Evolutionary conservation across 1,284 basidiomycete genomes (phyloP).

Genomic region (Tylopilus sp.): DNA sequence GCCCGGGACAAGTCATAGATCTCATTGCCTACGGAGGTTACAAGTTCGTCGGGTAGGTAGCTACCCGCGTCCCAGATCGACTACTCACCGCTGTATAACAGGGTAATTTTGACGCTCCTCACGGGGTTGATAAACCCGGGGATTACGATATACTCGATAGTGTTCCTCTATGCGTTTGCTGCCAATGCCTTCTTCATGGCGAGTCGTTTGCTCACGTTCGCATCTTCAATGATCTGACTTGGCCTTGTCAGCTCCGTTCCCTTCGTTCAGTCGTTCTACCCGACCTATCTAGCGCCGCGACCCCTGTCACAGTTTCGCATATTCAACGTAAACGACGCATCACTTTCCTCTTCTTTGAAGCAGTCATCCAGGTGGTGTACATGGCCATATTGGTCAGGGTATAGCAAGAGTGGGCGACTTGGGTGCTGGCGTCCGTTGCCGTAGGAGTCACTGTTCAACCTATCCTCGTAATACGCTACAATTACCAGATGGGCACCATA

Average conservation of each 20-base stretch:
- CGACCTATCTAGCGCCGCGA: constrained; percentile 35
- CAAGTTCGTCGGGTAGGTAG: constrained; percentile 88
- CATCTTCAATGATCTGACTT: not conserved
- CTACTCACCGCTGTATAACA: constrained; percentile 28
- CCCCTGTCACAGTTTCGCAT: constrained; percentile 66
- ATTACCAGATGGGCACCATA: not conserved
- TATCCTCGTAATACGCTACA: not conserved
- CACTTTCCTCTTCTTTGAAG: constrained; percentile 76
- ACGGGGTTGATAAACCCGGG: constrained; percentile 60
- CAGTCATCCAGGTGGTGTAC: constrained; percentile 75
- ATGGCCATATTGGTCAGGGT: constrained; percentile 75
- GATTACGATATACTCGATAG: constrained; percentile 60
- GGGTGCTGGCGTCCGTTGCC: not conserved
- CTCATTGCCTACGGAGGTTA: constrained; percentile 87
- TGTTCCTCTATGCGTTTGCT: constrained; percentile 82
- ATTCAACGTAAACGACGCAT: constrained; percentile 80
- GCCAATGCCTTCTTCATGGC: constrained; percentile 96
- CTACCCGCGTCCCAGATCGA: not conserved
- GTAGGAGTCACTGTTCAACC: not conserved
- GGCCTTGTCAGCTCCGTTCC: constrained; percentile 69
- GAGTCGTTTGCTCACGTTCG: constrained; percentile 29
- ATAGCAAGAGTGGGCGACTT: constrained; percentile 22
- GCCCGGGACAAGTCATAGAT: constrained; percentile 69
- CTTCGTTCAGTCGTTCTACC: constrained; percentile 89
- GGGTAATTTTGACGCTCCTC: constrained; percentile 69